Evolutionary conservation across 1,284 basidiomycete genomes (phyloP).

Genomic region (Apiotrichum domesticum): DNA sequence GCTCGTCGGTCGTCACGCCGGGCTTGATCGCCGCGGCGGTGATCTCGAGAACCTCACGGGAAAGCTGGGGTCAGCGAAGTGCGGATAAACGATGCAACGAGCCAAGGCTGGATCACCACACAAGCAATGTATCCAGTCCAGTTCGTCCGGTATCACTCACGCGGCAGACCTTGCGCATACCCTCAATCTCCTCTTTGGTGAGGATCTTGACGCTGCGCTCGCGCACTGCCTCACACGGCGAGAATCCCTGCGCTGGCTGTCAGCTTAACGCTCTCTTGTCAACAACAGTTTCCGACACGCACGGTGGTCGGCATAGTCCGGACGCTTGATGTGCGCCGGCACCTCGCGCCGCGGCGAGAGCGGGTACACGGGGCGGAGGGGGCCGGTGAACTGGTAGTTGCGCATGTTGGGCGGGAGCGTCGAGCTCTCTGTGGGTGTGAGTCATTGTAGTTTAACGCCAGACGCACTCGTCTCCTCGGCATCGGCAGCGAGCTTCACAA

Average conservation of each 20-base stretch:
- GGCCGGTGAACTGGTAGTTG: constrained; percentile 43
- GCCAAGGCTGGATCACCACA: too few relatives aligned
- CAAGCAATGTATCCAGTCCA: too few relatives aligned
- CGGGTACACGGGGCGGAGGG: constrained; percentile 46
- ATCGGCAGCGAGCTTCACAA: constrained; percentile 39
- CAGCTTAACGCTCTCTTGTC: not conserved
- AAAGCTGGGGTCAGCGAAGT: constrained; percentile 55
- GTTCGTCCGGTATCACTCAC: constrained; percentile 20
- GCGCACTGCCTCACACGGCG: constrained; percentile 33
- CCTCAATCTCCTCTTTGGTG: constrained; percentile 46
- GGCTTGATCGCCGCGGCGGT: constrained; percentile 77
- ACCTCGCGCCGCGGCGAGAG: constrained; percentile 39
- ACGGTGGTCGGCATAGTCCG: constrained; percentile 49
- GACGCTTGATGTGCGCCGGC: constrained; percentile 41
- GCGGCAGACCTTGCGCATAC: constrained; percentile 45
- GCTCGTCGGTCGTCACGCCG: constrained; percentile 90
- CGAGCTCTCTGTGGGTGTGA: constrained; percentile 24
- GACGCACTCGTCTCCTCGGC: constrained; percentile 33
- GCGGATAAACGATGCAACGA: not conserved
- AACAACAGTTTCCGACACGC: constrained; percentile 14
- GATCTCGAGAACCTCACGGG: constrained; percentile 84
- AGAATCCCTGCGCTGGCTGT: constrained; percentile 40
- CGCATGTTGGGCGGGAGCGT: constrained; percentile 41
- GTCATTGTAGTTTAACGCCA: constrained; percentile 3
- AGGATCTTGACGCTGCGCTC: constrained; percentile 36